Base-by-base conservation (phyloP, 805 yeast genomes). In the Saccharomycopsis fibuligera region DNA sequence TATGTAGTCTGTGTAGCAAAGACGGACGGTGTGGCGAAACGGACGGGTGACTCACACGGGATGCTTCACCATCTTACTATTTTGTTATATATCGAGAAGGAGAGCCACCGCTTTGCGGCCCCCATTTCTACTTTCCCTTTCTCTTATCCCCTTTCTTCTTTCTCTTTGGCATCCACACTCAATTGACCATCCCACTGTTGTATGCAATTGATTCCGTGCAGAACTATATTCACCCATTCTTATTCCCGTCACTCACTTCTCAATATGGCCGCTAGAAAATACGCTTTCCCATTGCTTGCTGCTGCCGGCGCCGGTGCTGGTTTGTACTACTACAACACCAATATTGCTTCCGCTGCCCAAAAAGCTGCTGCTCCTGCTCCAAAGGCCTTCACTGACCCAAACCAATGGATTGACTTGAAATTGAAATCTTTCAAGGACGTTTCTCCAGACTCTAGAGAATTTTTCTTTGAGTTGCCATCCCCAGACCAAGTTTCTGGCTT, bases 401-500 rank as follows among this genome's bases (percentile, higher is more conserved):
- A 75, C 58, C 72, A 78, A 57, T 85, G 90, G 90, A 62, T 83
- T 51, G 89, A 84, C 65, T 72, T 86, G 61, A 81, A 53, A 49
- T 58, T 73, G 47, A 66, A 72, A 58, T 68, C 70, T 45, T 60
- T 70, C 45, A 68, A 67, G 57, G 73, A 77, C 23, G 62, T 82
- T 35, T 76, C 86, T 16, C 64, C 70, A 27, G 82, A 83, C 67
- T 74, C 91, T 60, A 84, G 79, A 66, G 74, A 77, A 58, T 75
- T 85, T 61, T 73, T 78, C 22, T 87, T 90, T 59, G 81, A 78
- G 53, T 76, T 89, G 57, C 85, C 86, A 33, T 64, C 74, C 46
- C 64, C 74, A 22, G 90, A 83, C 60, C 77, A 81, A 52, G 79
- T 72, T 17, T 74, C 88, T 27, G 98, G 98, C 31, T 75, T 89